A percentile compares a stretch with the other conserved stretches of the same genome.
Conservation (phyloP, 202 grass and related monocot genomes). For the Musa balbisiana region DNA sequence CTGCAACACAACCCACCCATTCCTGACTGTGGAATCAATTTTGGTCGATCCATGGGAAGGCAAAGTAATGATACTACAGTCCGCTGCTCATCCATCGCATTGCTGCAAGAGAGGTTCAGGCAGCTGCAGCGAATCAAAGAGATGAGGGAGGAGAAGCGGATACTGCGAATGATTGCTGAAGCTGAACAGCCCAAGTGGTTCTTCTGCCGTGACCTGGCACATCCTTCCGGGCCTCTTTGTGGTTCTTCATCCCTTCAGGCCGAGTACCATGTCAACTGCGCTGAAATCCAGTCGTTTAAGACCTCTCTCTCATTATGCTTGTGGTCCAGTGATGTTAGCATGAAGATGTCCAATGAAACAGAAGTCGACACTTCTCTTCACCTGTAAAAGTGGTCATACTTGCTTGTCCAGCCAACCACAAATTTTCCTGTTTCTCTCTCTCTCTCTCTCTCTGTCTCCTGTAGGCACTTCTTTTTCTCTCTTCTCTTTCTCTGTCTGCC, state of each 20-base stretch:
- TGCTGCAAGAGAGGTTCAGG: conserved; percentile 89
- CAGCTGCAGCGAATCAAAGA: conserved; percentile 80
- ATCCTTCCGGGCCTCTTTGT: conserved; percentile 41
- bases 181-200: conserved; percentile 50
- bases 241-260: conserved; percentile 1
- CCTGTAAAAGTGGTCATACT: conserved; percentile 43
- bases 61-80: conserved; percentile 45
- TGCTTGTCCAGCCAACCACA: neutral
- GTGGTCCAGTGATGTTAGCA: conserved; percentile 26
- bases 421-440: neutral
- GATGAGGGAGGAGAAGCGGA: conserved; percentile 77
- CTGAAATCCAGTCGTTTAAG: conserved; percentile 14
- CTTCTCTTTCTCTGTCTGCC: neutral
- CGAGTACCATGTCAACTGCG: conserved; percentile 1
- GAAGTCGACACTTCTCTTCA: conserved; percentile 95
- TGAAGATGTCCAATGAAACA: conserved; percentile 50
- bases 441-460: neutral
- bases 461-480: neutral
- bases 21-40: conserved; percentile 1
- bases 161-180: conserved; percentile 39
- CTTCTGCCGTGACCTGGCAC: conserved; percentile 62
- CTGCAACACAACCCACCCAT: conserved; percentile 28
- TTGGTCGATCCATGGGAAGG: conserved; percentile 42
- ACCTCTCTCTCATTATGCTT: conserved; percentile 1
- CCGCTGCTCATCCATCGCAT: conserved; percentile 72